Percentiles rank a stretch among this genome's conserved stretches.
Evolutionary conservation across 139 green algal genomes (phyloP).

Genomic region (Coelastrella sp.): DNA sequence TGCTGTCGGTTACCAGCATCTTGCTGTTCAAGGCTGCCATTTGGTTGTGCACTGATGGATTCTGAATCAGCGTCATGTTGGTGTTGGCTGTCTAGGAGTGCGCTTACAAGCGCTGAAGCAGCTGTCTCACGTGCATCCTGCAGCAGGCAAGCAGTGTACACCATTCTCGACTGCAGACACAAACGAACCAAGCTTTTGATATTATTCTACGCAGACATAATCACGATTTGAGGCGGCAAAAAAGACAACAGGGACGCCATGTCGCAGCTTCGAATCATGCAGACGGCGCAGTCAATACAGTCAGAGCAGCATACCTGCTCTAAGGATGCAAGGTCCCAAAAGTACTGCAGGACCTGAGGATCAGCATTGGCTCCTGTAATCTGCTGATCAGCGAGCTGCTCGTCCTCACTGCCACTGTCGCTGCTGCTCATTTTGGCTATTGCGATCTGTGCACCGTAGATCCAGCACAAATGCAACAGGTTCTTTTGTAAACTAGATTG

Average conservation of each 20-base stretch:
- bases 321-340: conserved; percentile 81
- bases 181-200: too few relatives aligned
- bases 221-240: too few relatives aligned
- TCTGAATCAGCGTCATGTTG: conserved; percentile 34
- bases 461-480: too few relatives aligned
- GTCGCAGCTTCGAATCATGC: too few relatives aligned
- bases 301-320: conserved; percentile 44
- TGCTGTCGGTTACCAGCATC: conserved; percentile 25
- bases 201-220: too few relatives aligned
- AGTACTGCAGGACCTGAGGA: conserved; percentile 73
- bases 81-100: conserved; percentile 56
- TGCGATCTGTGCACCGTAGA: too few relatives aligned
- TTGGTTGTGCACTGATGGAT: not conserved
- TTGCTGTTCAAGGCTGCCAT: conserved; percentile 50
- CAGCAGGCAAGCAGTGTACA: not conserved
- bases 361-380: conserved; percentile 12
- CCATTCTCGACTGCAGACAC: too few relatives aligned
- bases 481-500: too few relatives aligned
- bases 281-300: conserved; percentile 18
- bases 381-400: conserved; percentile 1
- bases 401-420: conserved; percentile 11
- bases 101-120: conserved; percentile 49
- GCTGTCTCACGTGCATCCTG: conserved; percentile 53
- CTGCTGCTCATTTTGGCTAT: conserved; percentile 37
- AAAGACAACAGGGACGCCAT: too few relatives aligned